Evolutionary conservation across 768 basidiomycete genomes (phyloP).

Genomic region (Suillus weaverae): DNA sequence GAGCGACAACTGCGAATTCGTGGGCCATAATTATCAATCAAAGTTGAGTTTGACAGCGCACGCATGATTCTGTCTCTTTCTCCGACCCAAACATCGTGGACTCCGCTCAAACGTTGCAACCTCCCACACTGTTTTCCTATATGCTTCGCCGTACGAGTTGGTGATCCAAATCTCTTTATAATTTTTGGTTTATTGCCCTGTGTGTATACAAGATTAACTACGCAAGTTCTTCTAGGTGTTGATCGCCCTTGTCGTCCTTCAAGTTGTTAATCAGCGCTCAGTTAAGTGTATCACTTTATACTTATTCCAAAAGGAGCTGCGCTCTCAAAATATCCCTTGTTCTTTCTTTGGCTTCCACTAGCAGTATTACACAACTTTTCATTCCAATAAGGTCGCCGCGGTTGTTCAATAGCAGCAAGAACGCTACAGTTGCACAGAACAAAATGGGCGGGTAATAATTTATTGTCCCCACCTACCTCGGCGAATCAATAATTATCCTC

Average conservation of each 20-base stretch:
- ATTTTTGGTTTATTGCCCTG: neutral
- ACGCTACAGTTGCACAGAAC: neutral
- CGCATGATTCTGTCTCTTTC: conserved; percentile 27
- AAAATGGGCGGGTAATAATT: neutral
- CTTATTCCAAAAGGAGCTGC: conserved; percentile 1
- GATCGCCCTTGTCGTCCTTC: neutral
- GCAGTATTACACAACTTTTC: no score
- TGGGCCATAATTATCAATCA: conserved; percentile 29
- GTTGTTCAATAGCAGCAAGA: neutral
- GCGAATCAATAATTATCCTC: neutral
- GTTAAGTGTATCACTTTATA: neutral
- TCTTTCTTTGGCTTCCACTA: neutral
- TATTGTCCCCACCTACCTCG: neutral
- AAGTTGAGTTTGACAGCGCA: conserved; percentile 12
- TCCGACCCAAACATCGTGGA: conserved; percentile 34
- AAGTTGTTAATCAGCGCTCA: neutral
- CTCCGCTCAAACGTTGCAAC: conserved; percentile 34
- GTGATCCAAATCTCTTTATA: neutral
- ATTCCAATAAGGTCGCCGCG: neutral
- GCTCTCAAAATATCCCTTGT: conserved; percentile 1
- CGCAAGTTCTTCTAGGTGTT: neutral
- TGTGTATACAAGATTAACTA: neutral
- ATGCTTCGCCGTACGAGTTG: neutral
- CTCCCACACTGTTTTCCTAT: neutral
- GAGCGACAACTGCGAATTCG: conserved; percentile 4